Conservation (phyloP, 495 filamentous ascomycete genomes). For the Hypoxylon cercidicola region DNA sequence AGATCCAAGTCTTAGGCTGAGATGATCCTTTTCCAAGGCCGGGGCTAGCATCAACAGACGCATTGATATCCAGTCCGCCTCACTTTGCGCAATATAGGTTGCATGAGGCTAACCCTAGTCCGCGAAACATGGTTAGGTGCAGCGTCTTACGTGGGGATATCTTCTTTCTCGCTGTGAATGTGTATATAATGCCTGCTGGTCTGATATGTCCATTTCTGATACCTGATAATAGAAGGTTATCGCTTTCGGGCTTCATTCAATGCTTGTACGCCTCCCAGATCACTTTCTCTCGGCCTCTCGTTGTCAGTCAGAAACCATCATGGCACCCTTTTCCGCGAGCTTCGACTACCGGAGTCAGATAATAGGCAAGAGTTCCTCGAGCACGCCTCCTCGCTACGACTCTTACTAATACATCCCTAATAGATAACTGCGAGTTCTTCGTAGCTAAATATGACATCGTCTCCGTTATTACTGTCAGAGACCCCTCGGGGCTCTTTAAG, state of each 20-base stretch:
- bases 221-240: conserved; percentile 21
- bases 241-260: conserved; percentile 22
- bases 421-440: conserved; percentile 57
- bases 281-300: conserved; percentile 7
- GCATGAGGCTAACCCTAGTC: conserved; percentile 28
- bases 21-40: conserved; percentile 12
- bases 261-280: conserved; percentile 29
- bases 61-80: conserved; percentile 24
- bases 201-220: conserved; percentile 19
- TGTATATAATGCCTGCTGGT: conserved; percentile 29
- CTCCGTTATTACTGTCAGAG: conserved; percentile 48
- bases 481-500: conserved; percentile 46
- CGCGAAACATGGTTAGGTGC: conserved; percentile 17
- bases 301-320: conserved; percentile 18
- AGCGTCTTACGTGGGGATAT: conserved; percentile 20
- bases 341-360: conserved; percentile 38
- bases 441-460: conserved; percentile 40
- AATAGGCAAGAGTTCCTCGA: conserved; percentile 32
- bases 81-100: conserved; percentile 24
- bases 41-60: conserved; percentile 16
- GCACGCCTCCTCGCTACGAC: neutral
- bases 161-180: conserved; percentile 11
- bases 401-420: conserved; percentile 1
- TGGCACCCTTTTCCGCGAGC: conserved; percentile 7
- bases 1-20: conserved; percentile 21